Evolutionary conservation across 163 green algal species (phyloP), one percentile per base, ranked within the genome.

Genomic region (Scenedesmus sp.): DNA sequence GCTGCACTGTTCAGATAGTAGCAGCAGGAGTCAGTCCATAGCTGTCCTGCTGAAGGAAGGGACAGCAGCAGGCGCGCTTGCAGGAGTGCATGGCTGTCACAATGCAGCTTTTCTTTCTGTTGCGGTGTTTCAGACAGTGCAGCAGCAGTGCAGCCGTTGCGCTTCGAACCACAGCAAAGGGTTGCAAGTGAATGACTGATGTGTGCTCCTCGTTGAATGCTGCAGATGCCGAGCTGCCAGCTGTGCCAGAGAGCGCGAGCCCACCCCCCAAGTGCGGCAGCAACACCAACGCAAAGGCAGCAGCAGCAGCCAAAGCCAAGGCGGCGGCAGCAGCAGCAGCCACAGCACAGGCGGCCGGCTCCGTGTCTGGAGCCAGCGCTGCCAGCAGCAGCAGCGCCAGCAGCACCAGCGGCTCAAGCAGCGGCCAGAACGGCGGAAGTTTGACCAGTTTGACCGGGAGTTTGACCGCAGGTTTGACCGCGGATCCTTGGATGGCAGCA

Each of bases 211-310:
- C 10, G 13, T 67, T 76, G 57, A 60, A 23, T 57, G 57, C 20
- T 88, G 59, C 83, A 88, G 83, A 66, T 56, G n/a, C 59, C 59
- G 57, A 74, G 23, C 4, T 79, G 20, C 70, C 70, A 52, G 70
- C 52, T 23, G 70, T 52, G 18, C 70, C 70, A 79, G 70, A 79
- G 23, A 52, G 23, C 5, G 70, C 20, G 5, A 79, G 70, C 70
- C 20, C 70, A 79, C 12, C 70, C 23, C 59, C 83, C 23, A 88
- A 60, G 83, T 90, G 86, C 54, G 85, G 85, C 73, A 56, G 46
- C 26, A 90, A 90, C 85, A 90, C 85, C 85, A 90, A 90, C 64
- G 66, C 64, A 56, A 90, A 90, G 85, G 86, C 86, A 64, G 86
- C 62, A 66, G 62, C 62, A 6, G 86, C 57, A 56, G 62, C 86